Evolutionary conservation across 2,329 filamentous ascomycete genomes (phyloP).

Genomic region (Exophiala bonariae): DNA sequence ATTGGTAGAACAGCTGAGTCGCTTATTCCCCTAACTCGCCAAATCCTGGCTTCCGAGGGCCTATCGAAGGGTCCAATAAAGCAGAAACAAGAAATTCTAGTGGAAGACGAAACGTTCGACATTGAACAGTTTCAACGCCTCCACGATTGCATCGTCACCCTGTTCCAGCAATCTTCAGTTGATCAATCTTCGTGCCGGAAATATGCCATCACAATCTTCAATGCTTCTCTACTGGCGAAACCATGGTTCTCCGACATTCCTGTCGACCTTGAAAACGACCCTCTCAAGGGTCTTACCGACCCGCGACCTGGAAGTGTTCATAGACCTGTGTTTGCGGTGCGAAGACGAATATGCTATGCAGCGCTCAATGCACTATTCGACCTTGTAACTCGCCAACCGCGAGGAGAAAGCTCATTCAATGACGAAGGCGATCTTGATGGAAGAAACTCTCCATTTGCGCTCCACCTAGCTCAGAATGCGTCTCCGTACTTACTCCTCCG

Average conservation of each 20-base stretch:
- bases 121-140: slow-evolving; percentile 71
- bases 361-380: slow-evolving; percentile 78
- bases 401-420: neutral
- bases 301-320: slow-evolving; percentile 72
- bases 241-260: slow-evolving; percentile 64
- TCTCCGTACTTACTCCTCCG: slow-evolving; percentile 82
- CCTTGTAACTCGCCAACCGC: slow-evolving; percentile 49
- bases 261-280: slow-evolving; percentile 45
- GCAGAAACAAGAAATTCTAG: slow-evolving; percentile 42
- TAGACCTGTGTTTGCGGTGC: slow-evolving; percentile 62
- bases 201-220: slow-evolving; percentile 77
- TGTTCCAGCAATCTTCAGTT: slow-evolving; percentile 50
- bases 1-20: slow-evolving; percentile 7
- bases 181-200: slow-evolving; percentile 57
- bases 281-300: slow-evolving; percentile 63
- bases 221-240: slow-evolving; percentile 76
- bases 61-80: slow-evolving; percentile 40
- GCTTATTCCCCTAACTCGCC: slow-evolving; percentile 66
- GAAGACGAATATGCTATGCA: slow-evolving; percentile 74
- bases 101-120: slow-evolving; percentile 77
- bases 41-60: slow-evolving; percentile 68
- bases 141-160: slow-evolving; percentile 44
- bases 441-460: slow-evolving; percentile 28
- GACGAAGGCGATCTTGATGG: neutral
- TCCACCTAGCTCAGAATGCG: slow-evolving; percentile 67